Base-by-base conservation (phyloP, 2,329 filamentous ascomycete genomes). In the Hypoxylon sp. region DNA sequence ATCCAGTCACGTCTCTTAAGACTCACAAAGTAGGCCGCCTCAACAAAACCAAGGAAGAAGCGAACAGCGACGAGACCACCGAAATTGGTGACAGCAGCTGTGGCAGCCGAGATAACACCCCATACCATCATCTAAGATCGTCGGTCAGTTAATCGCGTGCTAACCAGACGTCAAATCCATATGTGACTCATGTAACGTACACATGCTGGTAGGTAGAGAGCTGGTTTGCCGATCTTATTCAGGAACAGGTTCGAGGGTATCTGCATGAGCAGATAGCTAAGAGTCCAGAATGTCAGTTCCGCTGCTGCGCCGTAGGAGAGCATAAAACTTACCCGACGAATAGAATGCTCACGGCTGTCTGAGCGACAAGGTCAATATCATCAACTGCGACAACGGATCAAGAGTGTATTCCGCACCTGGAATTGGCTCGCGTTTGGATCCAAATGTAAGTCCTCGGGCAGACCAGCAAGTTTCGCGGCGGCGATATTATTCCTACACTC, bases 401-500 rank as follows among this genome's bases (percentile, higher is more conserved):
- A 12, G 9, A 32, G 19, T 19, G 37, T 6, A 29, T 37, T 52
- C 23, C 57, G 25, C 70, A 79, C 78, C 71, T 80, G 78, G 56
- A 79, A 81, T 47, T 81, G 61, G 45, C 73, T 73, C 7, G 74
- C 69, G 21, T 74, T 70, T 3, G 73, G 71, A 47, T 70, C 63
- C 8, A 81, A 71, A 0, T 74, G 58, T 5, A 81, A 63, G 43
- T 80, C 78, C 27, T 74, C 70, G 21, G 79, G 78, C 21, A 81
- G 76, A 3, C 85, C 85, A 1, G 82, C 84, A 5, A 88, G 74
- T 68, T 82, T 81, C 2, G 85, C 86, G 25, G 80, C 79, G 2
- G 85, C 85, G 59, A 88, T 87, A 61, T 88, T 87, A 71, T 87
- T 88, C 43, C 84, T 80, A 61, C 12, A 14, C 0, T 25, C 19